Percentiles rank a stretch among this genome's conserved stretches.
Evolutionary conservation across 2,329 filamentous ascomycete genomes (phyloP).

Genomic region (Thielaviopsis euricoi): DNA sequence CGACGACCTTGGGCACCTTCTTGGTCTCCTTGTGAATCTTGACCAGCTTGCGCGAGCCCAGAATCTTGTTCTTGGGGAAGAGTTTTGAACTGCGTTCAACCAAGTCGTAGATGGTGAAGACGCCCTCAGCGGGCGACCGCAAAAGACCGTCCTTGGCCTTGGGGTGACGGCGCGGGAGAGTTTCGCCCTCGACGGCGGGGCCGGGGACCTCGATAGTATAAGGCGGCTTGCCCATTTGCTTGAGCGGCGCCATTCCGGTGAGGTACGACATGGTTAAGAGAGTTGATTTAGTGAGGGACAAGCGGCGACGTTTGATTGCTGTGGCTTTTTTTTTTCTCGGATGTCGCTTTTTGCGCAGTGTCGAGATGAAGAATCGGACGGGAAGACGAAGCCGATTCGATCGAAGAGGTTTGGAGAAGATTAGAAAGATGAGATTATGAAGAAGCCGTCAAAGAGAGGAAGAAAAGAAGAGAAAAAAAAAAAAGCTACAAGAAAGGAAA

Average conservation of each 20-base stretch:
- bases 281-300: neutral
- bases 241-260: slow-evolving; percentile 32
- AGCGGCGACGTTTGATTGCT: neutral
- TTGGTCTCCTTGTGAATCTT: slow-evolving; percentile 69
- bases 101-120: slow-evolving; percentile 66
- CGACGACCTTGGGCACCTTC: slow-evolving; percentile 76
- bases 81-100: slow-evolving; percentile 49
- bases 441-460: too few relatives aligned
- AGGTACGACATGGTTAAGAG: slow-evolving; percentile 22
- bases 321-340: neutral
- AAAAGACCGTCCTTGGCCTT: slow-evolving; percentile 54
- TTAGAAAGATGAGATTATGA: too few relatives aligned
- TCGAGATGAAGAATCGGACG: neutral
- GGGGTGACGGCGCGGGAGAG: slow-evolving; percentile 62
- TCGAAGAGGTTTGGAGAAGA: too few relatives aligned
- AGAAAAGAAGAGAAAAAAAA: neutral
- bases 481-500: neutral
- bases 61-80: slow-evolving; percentile 45
- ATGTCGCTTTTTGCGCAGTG: neutral
- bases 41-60: slow-evolving; percentile 59
- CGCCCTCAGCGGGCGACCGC: slow-evolving; percentile 46
- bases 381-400: too few relatives aligned
- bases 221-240: slow-evolving; percentile 50
- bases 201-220: slow-evolving; percentile 60
- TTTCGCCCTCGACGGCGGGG: slow-evolving; percentile 59